These are phyloP conservation scores for Rhododendron molle DNA, from an alignment of 148 eudicot genomes.

Conservation along the genomic window DNA sequence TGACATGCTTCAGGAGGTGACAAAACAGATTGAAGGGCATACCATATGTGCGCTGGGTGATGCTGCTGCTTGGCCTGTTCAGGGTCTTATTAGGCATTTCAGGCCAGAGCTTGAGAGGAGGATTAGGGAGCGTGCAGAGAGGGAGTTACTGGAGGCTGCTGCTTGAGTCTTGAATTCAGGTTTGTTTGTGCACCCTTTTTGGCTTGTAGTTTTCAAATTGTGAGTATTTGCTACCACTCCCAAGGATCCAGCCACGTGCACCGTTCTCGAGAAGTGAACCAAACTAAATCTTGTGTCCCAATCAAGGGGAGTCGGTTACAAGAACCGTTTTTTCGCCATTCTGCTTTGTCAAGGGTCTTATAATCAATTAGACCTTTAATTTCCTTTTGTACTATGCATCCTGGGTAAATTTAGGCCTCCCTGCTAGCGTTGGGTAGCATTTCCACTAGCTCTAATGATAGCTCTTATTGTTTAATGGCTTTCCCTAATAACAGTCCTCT, in stretches of 20 bases:
- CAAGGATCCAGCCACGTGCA: neutral
- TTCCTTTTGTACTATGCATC: neutral
- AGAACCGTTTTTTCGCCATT: neutral
- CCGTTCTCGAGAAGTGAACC: neutral
- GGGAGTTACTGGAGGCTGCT: constrained; percentile 70
- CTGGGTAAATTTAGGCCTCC: neutral
- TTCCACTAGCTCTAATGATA: neutral
- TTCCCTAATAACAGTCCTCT: neutral
- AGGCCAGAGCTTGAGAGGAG: constrained; percentile 93
- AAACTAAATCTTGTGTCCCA: neutral
- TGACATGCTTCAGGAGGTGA: constrained; percentile 93
- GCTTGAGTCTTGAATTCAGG: constrained; percentile 50
- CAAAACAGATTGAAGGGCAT: constrained; percentile 97
- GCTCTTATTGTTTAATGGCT: neutral
- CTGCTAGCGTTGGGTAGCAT: neutral
- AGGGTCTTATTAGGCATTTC: constrained; percentile 93
- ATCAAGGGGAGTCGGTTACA: neutral
- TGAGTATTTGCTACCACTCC: neutral
- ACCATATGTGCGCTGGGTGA: constrained; percentile 94
- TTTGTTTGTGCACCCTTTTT: constrained; percentile 16
- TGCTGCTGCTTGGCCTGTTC: constrained; percentile 99
- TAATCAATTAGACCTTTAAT: neutral
- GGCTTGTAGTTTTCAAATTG: neutral
- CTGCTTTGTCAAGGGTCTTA: neutral
- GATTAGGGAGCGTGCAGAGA: constrained; percentile 75